phyloP scores from a whole-genome alignment of 352 stramenopile genomes.

The Elongisporangium prolatum region DNA sequence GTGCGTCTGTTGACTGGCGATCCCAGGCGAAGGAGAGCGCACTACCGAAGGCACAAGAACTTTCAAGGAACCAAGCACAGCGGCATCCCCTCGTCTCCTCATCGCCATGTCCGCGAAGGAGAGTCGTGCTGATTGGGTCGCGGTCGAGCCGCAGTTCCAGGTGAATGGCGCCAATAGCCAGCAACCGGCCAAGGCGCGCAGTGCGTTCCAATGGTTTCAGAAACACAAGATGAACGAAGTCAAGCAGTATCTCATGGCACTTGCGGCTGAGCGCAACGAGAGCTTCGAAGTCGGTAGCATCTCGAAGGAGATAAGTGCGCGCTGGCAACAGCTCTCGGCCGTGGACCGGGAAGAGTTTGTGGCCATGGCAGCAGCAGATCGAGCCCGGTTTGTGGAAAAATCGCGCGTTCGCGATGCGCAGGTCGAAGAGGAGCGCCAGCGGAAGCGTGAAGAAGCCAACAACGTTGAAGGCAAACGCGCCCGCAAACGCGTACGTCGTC shows the following conservation, averaged over 20 bases:
- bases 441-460: slow-evolving; percentile 67
- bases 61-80: background rate
- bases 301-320: slow-evolving; percentile 70
- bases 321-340: slow-evolving; percentile 62
- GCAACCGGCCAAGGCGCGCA: slow-evolving; percentile 66
- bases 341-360: slow-evolving; percentile 69
- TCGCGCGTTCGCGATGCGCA: slow-evolving; percentile 66
- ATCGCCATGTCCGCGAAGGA: slow-evolving; percentile 41
- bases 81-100: background rate
- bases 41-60: background rate
- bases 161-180: slow-evolving; percentile 14
- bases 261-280: slow-evolving; percentile 41
- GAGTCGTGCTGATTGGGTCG: slow-evolving; percentile 71
- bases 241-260: slow-evolving; percentile 41
- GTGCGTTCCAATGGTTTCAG: slow-evolving; percentile 75
- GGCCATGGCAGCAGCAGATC: slow-evolving; percentile 52
- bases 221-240: slow-evolving; percentile 66
- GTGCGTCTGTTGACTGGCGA: background rate
- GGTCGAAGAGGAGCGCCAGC: slow-evolving; percentile 65
- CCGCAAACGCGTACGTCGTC: slow-evolving; percentile 50
- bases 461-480: slow-evolving; percentile 78
- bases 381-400: slow-evolving; percentile 69
- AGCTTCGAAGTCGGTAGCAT: slow-evolving; percentile 57
- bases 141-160: slow-evolving; percentile 78
- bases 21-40: background rate